Base-by-base conservation (phyloP, 495 filamentous ascomycete genomes). In the Copromyces sp. region DNA sequence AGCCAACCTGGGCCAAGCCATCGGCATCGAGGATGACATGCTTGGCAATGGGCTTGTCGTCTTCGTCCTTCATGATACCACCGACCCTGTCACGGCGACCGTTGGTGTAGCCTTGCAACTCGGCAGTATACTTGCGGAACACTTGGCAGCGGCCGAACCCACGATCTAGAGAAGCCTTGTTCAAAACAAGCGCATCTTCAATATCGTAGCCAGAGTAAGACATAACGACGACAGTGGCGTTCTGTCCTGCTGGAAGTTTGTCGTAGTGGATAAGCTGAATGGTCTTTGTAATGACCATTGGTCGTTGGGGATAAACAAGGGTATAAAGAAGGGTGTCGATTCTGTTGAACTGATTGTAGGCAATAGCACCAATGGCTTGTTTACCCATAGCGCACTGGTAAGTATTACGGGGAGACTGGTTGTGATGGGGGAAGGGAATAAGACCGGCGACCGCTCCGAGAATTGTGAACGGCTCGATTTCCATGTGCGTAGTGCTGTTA, bases 341-440 rank as follows among this genome's bases (percentile, higher is more conserved):
- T 32, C 95, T 90, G 73, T 92, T 89, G 83, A 97, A 97, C 80
- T 98, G 96, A 77, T 99, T 99, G 74, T 95, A 94, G 14, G 95
- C 94, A 79, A 98, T 97, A 24, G 95, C 93, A 69, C 95, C 95
- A 80, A 99, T 98, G 20, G 95, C 95, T 92, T 99, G 95, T 83
- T 99, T 99, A 86, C 95, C 95, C 95, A 99, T 99, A 82, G 95
- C 95, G 81, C 96, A 98, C 84, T 99, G 95, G 78, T 99, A 99
- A 9, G 95, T 99, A 80, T 99, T 99, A 84, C 95, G 90, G 9
- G 95, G 95, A 4, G 95, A 99, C 81, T 99, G 95, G 81, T 99
- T 99, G 85, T 99, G 95, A 82, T 99, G 96, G 12, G 95, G 95
- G 78, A 98, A 99, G 4, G 95, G 95, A 77, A 99, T 98, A 29